phyloP scores from a whole-genome alignment of 305 asterid species.

The Fraxinus dipetala region DNA sequence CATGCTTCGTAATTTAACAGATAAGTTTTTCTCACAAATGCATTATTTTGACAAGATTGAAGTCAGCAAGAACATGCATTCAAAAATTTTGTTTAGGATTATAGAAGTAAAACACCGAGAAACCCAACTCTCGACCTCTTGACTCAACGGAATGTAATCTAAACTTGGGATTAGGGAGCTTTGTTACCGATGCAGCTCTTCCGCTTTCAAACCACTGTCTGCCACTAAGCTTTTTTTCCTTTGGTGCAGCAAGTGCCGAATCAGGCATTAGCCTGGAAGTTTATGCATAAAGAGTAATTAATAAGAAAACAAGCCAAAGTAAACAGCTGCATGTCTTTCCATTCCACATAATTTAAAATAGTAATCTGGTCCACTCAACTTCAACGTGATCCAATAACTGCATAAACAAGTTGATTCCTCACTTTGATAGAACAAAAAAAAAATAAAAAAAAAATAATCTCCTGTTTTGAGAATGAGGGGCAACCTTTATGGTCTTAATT shows the following conservation, averaged over 20 bases:
- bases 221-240: conserved; percentile 86
- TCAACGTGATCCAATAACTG: conserved; percentile 2
- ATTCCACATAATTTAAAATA: background rate
- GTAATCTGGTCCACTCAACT: background rate
- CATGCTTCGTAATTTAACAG: background rate
- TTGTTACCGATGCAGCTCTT: conserved; percentile 52
- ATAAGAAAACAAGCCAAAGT: background rate
- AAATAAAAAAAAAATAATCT: background rate
- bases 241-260: conserved; percentile 70
- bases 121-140: background rate
- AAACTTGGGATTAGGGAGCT: background rate
- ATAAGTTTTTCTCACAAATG: background rate
- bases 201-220: conserved; percentile 96
- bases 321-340: background rate
- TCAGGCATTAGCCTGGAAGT: conserved; percentile 87
- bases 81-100: background rate
- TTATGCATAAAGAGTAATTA: conserved; percentile 15
- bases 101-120: background rate
- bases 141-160: background rate
- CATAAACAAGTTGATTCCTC: conserved; percentile 4
- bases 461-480: background rate
- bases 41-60: background rate
- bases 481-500: background rate
- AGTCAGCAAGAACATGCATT: background rate
- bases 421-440: background rate